These are phyloP conservation scores for Dichotomopilus funicola DNA, from an alignment of 2,329 filamentous ascomycete genomes.

Conservation along the genomic window DNA sequence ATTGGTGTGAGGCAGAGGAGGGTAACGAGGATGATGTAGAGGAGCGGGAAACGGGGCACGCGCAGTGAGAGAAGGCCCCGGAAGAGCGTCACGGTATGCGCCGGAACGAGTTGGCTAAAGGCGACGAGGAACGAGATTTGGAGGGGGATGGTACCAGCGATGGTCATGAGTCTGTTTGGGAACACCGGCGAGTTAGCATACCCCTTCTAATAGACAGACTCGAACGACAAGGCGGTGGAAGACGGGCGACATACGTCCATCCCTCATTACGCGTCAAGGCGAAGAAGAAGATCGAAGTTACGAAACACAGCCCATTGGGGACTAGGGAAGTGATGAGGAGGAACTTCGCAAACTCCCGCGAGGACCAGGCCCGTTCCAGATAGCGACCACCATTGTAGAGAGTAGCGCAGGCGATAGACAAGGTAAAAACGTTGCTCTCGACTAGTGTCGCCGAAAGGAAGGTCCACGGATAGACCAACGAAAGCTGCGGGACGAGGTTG, in stretches of 20 bases:
- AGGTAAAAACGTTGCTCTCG: slow-evolving; percentile 86
- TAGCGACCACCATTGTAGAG: slow-evolving; percentile 91
- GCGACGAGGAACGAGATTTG: slow-evolving; percentile 93
- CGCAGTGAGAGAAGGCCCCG: slow-evolving; percentile 82
- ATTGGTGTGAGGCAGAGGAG: slow-evolving; percentile 53
- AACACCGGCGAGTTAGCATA: not conserved
- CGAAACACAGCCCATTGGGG: slow-evolving; percentile 71
- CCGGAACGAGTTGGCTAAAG: slow-evolving; percentile 94
- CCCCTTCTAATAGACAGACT: not conserved
- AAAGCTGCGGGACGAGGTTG: slow-evolving; percentile 75
- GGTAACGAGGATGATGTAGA: slow-evolving; percentile 70
- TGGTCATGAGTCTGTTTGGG: slow-evolving; percentile 61
- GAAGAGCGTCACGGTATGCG: slow-evolving; percentile 93
- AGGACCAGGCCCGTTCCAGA: slow-evolving; percentile 92
- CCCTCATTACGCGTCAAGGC: slow-evolving; percentile 59
- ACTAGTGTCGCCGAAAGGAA: slow-evolving; percentile 80
- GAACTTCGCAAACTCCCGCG: slow-evolving; percentile 86
- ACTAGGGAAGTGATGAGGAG: slow-evolving; percentile 69
- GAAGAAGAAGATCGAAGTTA: slow-evolving; percentile 62
- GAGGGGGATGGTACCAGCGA: slow-evolving; percentile 81
- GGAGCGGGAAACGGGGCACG: slow-evolving; percentile 63
- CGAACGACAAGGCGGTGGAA: not conserved
- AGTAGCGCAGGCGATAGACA: slow-evolving; percentile 68
- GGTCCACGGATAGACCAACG: slow-evolving; percentile 88
- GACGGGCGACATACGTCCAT: slow-evolving; percentile 51